A percentile compares a stretch with the other conserved stretches of the same genome.
These are phyloP conservation scores for Camelina hispida DNA, from an alignment of 345 rosid species.

Conservation along the genomic window DNA sequence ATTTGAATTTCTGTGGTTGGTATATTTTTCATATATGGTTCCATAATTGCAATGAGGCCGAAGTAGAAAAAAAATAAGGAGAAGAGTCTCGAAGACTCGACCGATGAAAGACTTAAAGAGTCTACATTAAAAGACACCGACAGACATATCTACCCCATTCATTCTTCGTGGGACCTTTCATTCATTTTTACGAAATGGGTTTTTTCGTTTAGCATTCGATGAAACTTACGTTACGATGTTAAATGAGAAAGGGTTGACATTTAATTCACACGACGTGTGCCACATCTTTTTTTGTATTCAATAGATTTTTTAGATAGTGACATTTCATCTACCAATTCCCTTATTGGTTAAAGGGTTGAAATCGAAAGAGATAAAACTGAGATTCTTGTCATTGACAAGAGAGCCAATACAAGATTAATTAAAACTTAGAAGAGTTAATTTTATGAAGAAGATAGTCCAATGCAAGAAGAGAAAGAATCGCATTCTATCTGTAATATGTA, in stretches of 20 bases:
- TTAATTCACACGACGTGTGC: too few species aligned
- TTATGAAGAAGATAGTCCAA: not conserved
- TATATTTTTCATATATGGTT: not conserved
- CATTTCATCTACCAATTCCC: not conserved
- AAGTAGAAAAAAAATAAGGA: not conserved
- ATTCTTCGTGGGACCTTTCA: slow-evolving; percentile 9
- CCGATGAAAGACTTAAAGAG: too few species aligned
- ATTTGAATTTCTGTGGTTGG: too few species aligned
- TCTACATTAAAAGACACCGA: slow-evolving; percentile 1
- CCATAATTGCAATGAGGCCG: not conserved
- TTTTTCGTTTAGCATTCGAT: not conserved
- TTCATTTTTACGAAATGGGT: not conserved
- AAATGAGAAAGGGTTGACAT: not conserved
- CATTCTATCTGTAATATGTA: not conserved
- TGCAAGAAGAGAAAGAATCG: not conserved
- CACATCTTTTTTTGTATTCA: too few species aligned
- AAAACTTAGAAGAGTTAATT: not conserved
- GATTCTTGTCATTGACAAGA: not conserved
- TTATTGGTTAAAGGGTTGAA: slow-evolving; percentile 5
- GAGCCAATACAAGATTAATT: not conserved
- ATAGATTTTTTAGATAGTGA: not conserved
- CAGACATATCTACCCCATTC: slow-evolving; percentile 13
- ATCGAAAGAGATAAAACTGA: not conserved
- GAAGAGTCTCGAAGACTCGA: not conserved
- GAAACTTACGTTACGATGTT: not conserved